phyloP scores from a whole-genome alignment of 176 grass and related monocot genomes.

The Themeda triandra region DNA sequence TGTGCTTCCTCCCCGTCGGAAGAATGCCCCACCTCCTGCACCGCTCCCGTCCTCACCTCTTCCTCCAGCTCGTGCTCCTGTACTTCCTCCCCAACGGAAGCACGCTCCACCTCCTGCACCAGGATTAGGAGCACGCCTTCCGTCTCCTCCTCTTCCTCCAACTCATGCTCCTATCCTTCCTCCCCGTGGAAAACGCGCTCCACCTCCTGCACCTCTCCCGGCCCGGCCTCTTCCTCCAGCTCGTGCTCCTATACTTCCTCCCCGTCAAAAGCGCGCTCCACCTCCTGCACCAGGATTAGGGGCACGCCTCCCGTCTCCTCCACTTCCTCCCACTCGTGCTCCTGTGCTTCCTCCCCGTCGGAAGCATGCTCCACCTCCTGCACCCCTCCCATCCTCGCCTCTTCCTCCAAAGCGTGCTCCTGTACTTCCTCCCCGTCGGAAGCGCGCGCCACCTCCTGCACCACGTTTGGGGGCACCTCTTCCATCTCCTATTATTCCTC shows the following conservation, averaged over 20 bases:
- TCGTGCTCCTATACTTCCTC: neutral
- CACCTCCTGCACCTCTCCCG: neutral
- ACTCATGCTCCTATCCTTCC: neutral
- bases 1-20: neutral
- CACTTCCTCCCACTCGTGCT: neutral
- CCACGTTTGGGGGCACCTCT: neutral
- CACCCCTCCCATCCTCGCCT: too few relatives aligned
- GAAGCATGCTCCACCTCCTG: neutral
- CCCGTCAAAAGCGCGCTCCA: neutral
- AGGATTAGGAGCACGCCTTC: neutral
- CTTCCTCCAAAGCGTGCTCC: neutral
- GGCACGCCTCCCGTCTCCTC: neutral
- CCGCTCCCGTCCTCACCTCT: neutral
- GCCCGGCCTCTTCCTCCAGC: neutral
- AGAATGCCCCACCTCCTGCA: neutral
- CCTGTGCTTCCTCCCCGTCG: neutral
- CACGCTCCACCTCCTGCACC: too few relatives aligned
- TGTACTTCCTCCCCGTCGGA: too few relatives aligned
- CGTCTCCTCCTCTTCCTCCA: too few relatives aligned
- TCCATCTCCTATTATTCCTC: neutral
- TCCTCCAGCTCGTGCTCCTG: neutral
- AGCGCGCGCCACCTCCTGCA: too few relatives aligned
- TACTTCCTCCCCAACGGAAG: neutral
- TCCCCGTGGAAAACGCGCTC: neutral
- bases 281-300: neutral